Base-by-base conservation (phyloP, 257 asterid species). In the Handroanthus guayacan region DNA sequence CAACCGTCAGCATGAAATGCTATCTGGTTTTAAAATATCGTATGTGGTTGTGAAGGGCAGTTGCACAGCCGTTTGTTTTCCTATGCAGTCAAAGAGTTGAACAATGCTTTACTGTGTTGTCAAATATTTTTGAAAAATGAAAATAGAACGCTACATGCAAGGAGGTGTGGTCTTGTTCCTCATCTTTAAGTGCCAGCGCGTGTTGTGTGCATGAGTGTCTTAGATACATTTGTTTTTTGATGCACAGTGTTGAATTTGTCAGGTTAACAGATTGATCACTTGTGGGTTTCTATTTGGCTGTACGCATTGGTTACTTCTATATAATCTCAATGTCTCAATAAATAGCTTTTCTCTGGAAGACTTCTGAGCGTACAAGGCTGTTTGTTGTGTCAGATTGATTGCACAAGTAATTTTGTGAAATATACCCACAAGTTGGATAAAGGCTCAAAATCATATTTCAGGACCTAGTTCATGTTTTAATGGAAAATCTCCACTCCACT, bases 61-160 rank as follows among this genome's bases (percentile, higher is more conserved):
- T 64, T 54, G 16, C 4, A 37, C 2, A 16, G 78, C 71, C 47
- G 47, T 61, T 16, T 38, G 50, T 37, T 45, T 34, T 56, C 14
- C 3, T 47, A 13, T 47, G 52, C 8, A 7, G 52, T 47, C 55
- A 16, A 38, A 48, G 72, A 52, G 48, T 38, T 38, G 41, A 17
- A 37, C 25, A 17, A 13, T 64, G 56, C 44, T 13, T 61, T 41
- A 7, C 64, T 64, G 79, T 71, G 41, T 43, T 55, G 39, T 16
- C 61, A 20, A 51, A 39, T 17, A 56, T 43, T 65, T 78, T 65
- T 78, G 57, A 52, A 64, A 47, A 17, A 73, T 56, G 63, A 13
- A 25, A 69, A 51, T 69, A 62, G 60, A 62, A 44, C 1, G 74
- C 69, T 3, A 37, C 10, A 60, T 37, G 39, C 64, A 43, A 9